Evolutionary conservation across 2,329 filamentous ascomycete species (phyloP).

Genomic region (Aspergillus viridinutans): DNA sequence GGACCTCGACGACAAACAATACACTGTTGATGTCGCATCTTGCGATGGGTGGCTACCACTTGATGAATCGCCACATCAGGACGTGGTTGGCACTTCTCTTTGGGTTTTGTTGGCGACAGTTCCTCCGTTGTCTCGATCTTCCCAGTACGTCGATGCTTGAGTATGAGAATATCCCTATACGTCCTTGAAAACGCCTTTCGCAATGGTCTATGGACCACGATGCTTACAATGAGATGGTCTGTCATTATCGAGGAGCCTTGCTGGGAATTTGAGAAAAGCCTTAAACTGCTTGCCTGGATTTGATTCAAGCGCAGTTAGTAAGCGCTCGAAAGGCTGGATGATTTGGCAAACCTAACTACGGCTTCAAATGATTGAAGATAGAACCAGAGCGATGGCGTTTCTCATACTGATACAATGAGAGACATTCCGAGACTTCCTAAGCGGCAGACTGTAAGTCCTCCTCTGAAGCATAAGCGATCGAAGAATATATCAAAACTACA

Average conservation of each 20-base stretch:
- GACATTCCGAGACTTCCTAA: not conserved
- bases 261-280: not conserved
- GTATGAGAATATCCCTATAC: not conserved
- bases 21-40: not conserved
- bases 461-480: not conserved
- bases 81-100: not conserved
- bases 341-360: not conserved
- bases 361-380: not conserved
- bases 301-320: not conserved
- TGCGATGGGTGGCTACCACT: not conserved
- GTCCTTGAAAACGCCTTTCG: not conserved
- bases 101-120: not conserved
- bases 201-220: not conserved
- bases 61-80: not conserved
- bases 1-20: not conserved
- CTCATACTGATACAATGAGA: not conserved
- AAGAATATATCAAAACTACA: not conserved
- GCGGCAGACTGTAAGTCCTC: not conserved
- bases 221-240: not conserved
- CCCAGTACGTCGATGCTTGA: not conserved
- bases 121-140: not conserved
- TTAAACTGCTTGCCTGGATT: not conserved
- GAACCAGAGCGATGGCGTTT: not conserved
- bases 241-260: not conserved
- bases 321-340: not conserved